Evolutionary conservation across 192 early-diverging fungal genomes (phyloP), one percentile per base, ranked within the genome.

Genomic region (Jimgerdemannia flammicorona): DNA sequence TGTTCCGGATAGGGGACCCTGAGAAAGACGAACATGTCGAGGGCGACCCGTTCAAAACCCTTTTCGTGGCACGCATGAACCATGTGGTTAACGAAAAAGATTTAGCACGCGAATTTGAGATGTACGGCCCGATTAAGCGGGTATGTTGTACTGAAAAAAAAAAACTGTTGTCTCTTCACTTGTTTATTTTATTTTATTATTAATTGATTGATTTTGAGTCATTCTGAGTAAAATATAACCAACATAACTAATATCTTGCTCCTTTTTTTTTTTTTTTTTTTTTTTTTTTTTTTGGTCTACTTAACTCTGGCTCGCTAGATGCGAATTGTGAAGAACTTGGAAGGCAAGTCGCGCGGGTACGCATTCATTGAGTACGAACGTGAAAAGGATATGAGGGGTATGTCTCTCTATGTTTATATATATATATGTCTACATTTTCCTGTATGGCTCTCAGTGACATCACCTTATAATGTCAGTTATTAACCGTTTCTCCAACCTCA

Each of bases 301-400:
- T 59, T 10, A 10, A 6, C 6, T 10, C 44, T 54, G 10, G 3
- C 59, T 44, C 44, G 67, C 41, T 72, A 94, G 91, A 80, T 93
- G 44, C 81, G 86, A 54, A 89, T 96, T 70, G 94, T 96, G 40
- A 87, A 84, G 67, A 87, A 91, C 73, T 79, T 82, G 75, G 85
- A 86, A 0, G 90, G 88, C 7, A 91, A 95, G 80, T 91, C 95
- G 18, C 89, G 92, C 77, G 96, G 97, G 54, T 99, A 98, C 74
- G 97, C 95, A 0, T 99, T 99, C 76, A 89, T 99, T 75, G 97
- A 99, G 83, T 99, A 88, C 80, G 96, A 94, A 76, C 87, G 92
- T 66, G 97, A 99, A 82, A 81, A 85, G 19, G 94, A 93, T 73
- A 90, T 96, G 91, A 89, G 88, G 72, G 86, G 88, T 64, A 79